A percentile compares a stretch with the other conserved stretches of the same genome.
phyloP scores from a whole-genome alignment of 108 stramenopile species.

The Seminavis robusta region DNA sequence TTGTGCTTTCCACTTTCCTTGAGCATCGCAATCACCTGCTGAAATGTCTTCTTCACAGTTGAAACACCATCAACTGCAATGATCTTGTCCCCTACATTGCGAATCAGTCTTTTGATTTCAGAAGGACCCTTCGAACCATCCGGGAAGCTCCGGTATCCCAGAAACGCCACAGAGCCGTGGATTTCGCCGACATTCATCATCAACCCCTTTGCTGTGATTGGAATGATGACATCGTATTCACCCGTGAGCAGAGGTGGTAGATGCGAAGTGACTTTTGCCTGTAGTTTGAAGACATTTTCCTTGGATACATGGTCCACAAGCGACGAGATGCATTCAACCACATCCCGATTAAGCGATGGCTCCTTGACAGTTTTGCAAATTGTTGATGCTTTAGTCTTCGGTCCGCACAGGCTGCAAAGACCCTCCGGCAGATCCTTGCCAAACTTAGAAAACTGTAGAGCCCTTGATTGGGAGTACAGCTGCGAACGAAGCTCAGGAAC shows the following conservation, averaged over 20 bases:
- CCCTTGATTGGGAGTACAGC: slow-evolving; percentile 74
- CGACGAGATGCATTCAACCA: slow-evolving; percentile 33
- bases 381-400: slow-evolving; percentile 23
- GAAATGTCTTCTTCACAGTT: slow-evolving; percentile 74
- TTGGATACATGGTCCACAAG: slow-evolving; percentile 22
- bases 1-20: slow-evolving; percentile 57
- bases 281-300: slow-evolving; percentile 9
- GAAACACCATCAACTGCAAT: slow-evolving; percentile 80
- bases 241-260: slow-evolving; percentile 67
- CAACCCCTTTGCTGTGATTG: slow-evolving; percentile 75
- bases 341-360: slow-evolving; percentile 10
- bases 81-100: slow-evolving; percentile 67
- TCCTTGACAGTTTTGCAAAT: neutral
- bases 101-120: slow-evolving; percentile 60
- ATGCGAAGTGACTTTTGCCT: slow-evolving; percentile 11
- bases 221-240: slow-evolving; percentile 82
- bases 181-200: slow-evolving; percentile 88
- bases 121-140: slow-evolving; percentile 72
- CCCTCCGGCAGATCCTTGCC: slow-evolving; percentile 54
- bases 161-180: slow-evolving; percentile 72
- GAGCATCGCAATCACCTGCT: slow-evolving; percentile 70
- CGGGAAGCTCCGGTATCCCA: slow-evolving; percentile 59
- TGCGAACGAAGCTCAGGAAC: slow-evolving; percentile 52
- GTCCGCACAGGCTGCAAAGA: slow-evolving; percentile 60
- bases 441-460: slow-evolving; percentile 80